Percentiles rank a stretch among this genome's conserved stretches.
These are phyloP conservation scores for Neurospora sp. DNA, from an alignment of 495 filamentous ascomycete genomes.

Conservation along the genomic window DNA sequence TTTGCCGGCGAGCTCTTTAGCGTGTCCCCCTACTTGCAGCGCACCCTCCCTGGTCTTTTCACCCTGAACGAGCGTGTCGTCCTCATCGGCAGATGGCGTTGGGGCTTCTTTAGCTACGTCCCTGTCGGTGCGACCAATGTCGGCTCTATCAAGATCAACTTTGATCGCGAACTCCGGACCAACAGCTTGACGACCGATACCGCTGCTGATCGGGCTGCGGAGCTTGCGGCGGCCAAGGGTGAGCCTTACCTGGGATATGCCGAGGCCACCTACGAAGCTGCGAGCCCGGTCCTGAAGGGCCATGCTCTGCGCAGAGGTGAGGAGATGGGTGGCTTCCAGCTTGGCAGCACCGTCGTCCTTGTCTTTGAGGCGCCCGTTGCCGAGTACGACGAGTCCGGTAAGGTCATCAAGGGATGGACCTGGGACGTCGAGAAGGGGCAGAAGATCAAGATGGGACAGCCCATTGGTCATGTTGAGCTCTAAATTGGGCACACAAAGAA, in stretches of 20 bases:
- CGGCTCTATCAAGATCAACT: slow-evolving; percentile 93
- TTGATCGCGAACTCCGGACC: slow-evolving; percentile 87
- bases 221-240: slow-evolving; percentile 60
- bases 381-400: slow-evolving; percentile 49
- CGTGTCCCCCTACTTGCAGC: slow-evolving; percentile 88
- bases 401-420: slow-evolving; percentile 60
- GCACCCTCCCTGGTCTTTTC: slow-evolving; percentile 85
- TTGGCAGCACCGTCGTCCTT: slow-evolving; percentile 90
- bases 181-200: slow-evolving; percentile 88
- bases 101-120: slow-evolving; percentile 93
- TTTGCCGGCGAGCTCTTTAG: slow-evolving; percentile 95
- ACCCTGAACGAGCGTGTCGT: slow-evolving; percentile 95
- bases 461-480: slow-evolving; percentile 51
- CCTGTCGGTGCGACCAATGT: slow-evolving; percentile 99
- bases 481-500: background rate
- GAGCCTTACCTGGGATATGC: slow-evolving; percentile 78
- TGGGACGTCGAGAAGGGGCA: slow-evolving; percentile 82
- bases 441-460: slow-evolving; percentile 78
- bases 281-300: slow-evolving; percentile 67
- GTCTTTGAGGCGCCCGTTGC: slow-evolving; percentile 90
- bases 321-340: slow-evolving; percentile 96
- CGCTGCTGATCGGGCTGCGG: slow-evolving; percentile 70
- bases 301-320: slow-evolving; percentile 78
- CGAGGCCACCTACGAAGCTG: slow-evolving; percentile 78
- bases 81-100: slow-evolving; percentile 85